A percentile compares a stretch with the other conserved stretches of the same genome.
Conservation (phyloP, 2,329 filamentous ascomycete species). For the Aspergillus nomiae region DNA sequence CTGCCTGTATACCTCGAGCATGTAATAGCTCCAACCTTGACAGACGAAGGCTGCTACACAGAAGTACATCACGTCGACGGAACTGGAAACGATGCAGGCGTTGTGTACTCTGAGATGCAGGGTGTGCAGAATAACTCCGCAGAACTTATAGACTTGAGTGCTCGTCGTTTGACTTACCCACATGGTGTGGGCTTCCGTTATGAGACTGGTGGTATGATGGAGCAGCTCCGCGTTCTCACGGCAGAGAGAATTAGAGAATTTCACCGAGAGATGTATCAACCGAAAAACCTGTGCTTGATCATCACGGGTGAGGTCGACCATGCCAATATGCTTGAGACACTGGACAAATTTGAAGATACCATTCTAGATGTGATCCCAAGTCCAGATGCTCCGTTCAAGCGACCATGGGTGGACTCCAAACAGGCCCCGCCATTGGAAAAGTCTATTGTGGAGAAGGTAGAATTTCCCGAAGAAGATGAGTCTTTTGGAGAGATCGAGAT, state of each 20-base stretch:
- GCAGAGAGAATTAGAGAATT: conserved; percentile 91
- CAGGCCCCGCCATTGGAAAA: conserved; percentile 72
- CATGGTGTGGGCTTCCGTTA: conserved; percentile 91
- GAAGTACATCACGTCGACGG: conserved; percentile 97
- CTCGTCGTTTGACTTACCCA: conserved; percentile 80
- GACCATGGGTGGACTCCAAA: conserved; percentile 89
- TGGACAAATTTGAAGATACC: conserved; percentile 85
- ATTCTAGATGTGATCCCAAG: conserved; percentile 81
- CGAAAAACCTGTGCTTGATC: conserved; percentile 87
- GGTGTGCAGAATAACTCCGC: conserved; percentile 81
- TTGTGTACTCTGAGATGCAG: conserved; percentile 99
- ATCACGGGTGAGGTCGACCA: conserved; percentile 93
- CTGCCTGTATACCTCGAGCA: conserved; percentile 95
- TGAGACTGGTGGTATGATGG: conserved; percentile 97
- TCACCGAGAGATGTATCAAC: conserved; percentile 96
- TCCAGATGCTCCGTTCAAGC: conserved; percentile 72
- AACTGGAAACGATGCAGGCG: conserved; percentile 89
- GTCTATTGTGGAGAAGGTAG: conserved; percentile 74
- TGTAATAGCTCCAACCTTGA: conserved; percentile 85
- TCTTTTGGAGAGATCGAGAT: conserved; percentile 86
- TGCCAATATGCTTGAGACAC: conserved; percentile 72
- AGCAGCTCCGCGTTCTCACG: conserved; percentile 81
- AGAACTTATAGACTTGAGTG: conserved; percentile 84
- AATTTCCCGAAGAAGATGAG: conserved; percentile 97
- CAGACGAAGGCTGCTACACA: conserved; percentile 88